Evolutionary conservation across 768 basidiomycete genomes (phyloP).

Genomic region (Termitomyces sp.): DNA sequence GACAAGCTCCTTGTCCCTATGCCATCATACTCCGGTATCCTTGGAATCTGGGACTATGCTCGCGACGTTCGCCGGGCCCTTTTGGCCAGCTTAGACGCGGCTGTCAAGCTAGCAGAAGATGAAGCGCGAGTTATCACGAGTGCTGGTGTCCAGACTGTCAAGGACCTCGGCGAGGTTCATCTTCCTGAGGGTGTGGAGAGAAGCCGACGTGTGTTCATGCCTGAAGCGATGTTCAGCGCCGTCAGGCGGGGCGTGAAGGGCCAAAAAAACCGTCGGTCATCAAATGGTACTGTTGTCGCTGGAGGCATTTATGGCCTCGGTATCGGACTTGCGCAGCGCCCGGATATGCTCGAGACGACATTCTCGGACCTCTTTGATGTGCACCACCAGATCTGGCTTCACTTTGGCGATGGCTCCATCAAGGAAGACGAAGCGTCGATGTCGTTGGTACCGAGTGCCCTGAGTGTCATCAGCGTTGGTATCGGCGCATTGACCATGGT

Average conservation of each 20-base stretch:
- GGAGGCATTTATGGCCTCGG: conserved; percentile 80
- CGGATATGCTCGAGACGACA: conserved; percentile 75
- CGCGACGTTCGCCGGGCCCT: conserved; percentile 72
- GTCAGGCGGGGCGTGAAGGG: conserved; percentile 40
- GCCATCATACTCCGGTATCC: conserved; percentile 80
- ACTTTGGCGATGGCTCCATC: conserved; percentile 53
- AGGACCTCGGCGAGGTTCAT: conserved; percentile 67
- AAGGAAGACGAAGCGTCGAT: conserved; percentile 25
- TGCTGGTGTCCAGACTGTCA: conserved; percentile 62
- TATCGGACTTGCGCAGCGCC: conserved; percentile 73
- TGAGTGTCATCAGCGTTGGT: conserved; percentile 72
- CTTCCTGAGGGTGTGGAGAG: conserved; percentile 82
- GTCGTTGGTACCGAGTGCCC: conserved; percentile 49
- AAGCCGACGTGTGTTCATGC: conserved; percentile 82
- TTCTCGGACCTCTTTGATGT: conserved; percentile 86
- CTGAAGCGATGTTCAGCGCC: conserved; percentile 94
- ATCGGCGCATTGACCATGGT: conserved; percentile 88
- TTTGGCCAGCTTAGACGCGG: conserved; percentile 77
- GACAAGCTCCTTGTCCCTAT: conserved; percentile 43
- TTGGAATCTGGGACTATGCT: conserved; percentile 84
- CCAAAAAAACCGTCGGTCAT: conserved; percentile 32
- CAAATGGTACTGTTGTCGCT: conserved; percentile 58
- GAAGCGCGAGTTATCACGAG: conserved; percentile 72
- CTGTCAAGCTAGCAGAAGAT: conserved; percentile 77
- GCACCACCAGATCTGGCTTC: conserved; percentile 70